Evolutionary conservation across 768 basidiomycete species (phyloP), one percentile per base, ranked within the genome.

Genomic region (Sarcodon sp.): DNA sequence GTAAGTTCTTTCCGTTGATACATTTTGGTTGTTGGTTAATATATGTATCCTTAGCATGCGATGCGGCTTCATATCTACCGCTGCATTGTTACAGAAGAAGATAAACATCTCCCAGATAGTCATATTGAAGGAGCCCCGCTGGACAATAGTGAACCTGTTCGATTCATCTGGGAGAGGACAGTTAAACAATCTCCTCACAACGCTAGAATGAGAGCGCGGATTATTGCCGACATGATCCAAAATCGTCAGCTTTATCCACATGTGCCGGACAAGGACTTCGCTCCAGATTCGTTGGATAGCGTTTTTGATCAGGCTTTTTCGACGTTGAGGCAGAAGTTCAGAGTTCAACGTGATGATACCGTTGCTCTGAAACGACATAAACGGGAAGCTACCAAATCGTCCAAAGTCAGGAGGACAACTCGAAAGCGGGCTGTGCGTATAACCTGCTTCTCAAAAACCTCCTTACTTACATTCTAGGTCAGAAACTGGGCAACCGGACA

Each of bases 121-220:
- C 76, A 83, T 55, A 54, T 56, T 8, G 83, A 87, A 55, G 79
- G 76, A 12, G 64, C 60, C 9, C 55, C 63, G 3, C 55, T 79
- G 1, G 65, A 62, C 2, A 55, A 66, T 9, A 59, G 68, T 16
- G 72, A 79, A n/a, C 74, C 82, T 1, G 68, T 87, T 11, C 79
- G 84, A 15, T 87, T 87, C 53, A 79, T 85, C 4, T 87, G 85
- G 85, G 77, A 81, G 51, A 84, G 83, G 59, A 87, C 85, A 2
- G 68, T 74, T 9, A 83, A 78, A 51, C 81, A 86, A 55, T 87
- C 83, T 1, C 71, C 77, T 15, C 84, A 86, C 55, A 87, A 87
- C 50, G 67, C 70, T 8, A 71, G 73, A 11, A 86, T 86, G 83
- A 86, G 81, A 64, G 62, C 68, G 12, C 76, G 78, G 7, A 60